Evolutionary conservation across 495 filamentous ascomycete genomes (phyloP).

Genomic region (Niebla homalea): DNA sequence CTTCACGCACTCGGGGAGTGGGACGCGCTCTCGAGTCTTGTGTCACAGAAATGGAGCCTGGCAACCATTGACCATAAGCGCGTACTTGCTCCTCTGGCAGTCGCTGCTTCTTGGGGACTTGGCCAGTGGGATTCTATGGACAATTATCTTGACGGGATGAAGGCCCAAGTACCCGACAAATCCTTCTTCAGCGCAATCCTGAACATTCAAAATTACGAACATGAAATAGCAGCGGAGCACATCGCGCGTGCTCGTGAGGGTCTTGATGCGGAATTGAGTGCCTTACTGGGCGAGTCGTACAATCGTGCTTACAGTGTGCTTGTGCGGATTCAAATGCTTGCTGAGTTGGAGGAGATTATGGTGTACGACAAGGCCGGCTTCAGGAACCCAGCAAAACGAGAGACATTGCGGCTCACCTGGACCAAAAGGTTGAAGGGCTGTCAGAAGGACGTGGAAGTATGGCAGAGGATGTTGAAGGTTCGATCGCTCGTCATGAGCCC

Average conservation of each 20-base stretch:
- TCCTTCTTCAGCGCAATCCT: slow-evolving; percentile 97
- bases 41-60: slow-evolving; percentile 84
- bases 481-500: slow-evolving; percentile 81
- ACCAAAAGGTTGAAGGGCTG: slow-evolving; percentile 87
- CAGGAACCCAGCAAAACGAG: slow-evolving; percentile 62
- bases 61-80: slow-evolving; percentile 73
- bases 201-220: slow-evolving; percentile 85
- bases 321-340: slow-evolving; percentile 95
- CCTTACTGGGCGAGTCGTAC: slow-evolving; percentile 89
- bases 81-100: slow-evolving; percentile 80
- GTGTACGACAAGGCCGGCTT: slow-evolving; percentile 80
- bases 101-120: slow-evolving; percentile 93
- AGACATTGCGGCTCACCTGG: slow-evolving; percentile 86
- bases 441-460: slow-evolving; percentile 94
- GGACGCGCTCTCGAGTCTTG: slow-evolving; percentile 77
- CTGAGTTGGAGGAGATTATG: slow-evolving; percentile 96
- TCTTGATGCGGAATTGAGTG: slow-evolving; percentile 87
- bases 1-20: slow-evolving; percentile 94
- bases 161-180: slow-evolving; percentile 76
- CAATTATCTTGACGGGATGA: slow-evolving; percentile 88
- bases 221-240: slow-evolving; percentile 68
- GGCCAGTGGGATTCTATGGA: slow-evolving; percentile 98
- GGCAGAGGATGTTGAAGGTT: slow-evolving; percentile 95
- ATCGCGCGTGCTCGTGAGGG: slow-evolving; percentile 87
- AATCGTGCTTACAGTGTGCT: slow-evolving; percentile 92